Conservation (phyloP, 192 early-diverging fungal species). For the Irineochytrium annulatum region DNA sequence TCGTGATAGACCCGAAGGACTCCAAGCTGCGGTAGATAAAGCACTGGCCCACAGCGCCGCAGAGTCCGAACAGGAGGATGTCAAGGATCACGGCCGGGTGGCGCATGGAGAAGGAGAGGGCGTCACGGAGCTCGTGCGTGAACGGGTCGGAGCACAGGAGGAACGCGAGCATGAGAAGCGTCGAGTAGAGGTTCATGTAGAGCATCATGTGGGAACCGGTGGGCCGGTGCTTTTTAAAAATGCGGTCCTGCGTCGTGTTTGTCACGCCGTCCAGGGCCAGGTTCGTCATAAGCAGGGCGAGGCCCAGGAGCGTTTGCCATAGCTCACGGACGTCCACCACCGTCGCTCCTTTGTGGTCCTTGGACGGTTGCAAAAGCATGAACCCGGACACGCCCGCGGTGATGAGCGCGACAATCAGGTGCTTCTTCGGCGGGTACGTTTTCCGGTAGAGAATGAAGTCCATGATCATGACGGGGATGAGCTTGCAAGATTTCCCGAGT, state of each 20-base stretch:
- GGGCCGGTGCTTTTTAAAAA: constrained; percentile 72
- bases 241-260: constrained; percentile 94
- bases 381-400: constrained; percentile 89
- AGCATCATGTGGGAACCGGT: constrained; percentile 96
- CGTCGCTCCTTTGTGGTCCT: constrained; percentile 34
- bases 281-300: constrained; percentile 79
- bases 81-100: constrained; percentile 81
- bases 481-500: constrained; percentile 92
- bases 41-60: constrained; percentile 94
- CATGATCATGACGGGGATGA: constrained; percentile 95
- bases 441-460: constrained; percentile 86
- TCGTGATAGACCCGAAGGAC: constrained; percentile 78
- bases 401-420: constrained; percentile 79
- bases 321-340: too few relatives aligned
- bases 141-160: constrained; percentile 58
- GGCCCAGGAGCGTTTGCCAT: constrained; percentile 78
- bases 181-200: constrained; percentile 85
- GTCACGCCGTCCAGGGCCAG: constrained; percentile 89
- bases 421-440: constrained; percentile 82
- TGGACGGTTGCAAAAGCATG: constrained; percentile 74
- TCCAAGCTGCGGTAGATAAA: constrained; percentile 96
- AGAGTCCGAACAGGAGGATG: constrained; percentile 82
- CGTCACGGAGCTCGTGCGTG: constrained; percentile 70
- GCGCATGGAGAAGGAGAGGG: constrained; percentile 66
- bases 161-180: constrained; percentile 68